Evolutionary conservation across 23 red algal species (phyloP), one percentile per base, ranked within the genome.

Genomic region (Gracilaria gracilis): DNA sequence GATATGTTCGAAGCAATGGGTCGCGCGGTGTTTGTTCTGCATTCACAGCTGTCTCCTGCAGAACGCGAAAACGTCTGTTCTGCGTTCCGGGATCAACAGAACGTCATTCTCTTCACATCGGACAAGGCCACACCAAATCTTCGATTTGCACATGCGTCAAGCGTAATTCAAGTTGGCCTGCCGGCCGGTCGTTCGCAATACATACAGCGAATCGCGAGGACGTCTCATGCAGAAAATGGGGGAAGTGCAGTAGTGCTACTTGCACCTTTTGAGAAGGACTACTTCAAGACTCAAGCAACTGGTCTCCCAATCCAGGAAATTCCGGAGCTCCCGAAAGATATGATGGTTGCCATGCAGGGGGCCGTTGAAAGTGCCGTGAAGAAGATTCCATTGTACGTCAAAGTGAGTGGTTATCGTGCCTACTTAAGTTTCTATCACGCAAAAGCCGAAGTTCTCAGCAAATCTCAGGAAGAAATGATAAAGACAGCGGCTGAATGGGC

Each of bases 231-330:
- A 23, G 78, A 88, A 37, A 93, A 91, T 49, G 87, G 61, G 20
- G 96, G 96, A 28, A 91, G 88, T 61, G 93, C 84, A 9, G 62
- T 98, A 24, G 61, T 98, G 25, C 82, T 98, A 28, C 53, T 98
- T 32, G 57, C 83, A 1, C 82, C 88, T 53, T 93, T 90, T 81
- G 96, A 98, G 84, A 69, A 67, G 20, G 51, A 81, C 1, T 67
- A 70, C 49, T 91, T 98, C 31, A 36, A 71, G 57, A 64, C 35
- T 29, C 39, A 89, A 70, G 81, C 85, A 4, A 16, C 57, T 31
- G 83, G 80, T 54, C 78, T 95, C 11, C 40, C 84, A 42, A 34
- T 95, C 34, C 39, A 88, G 29, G 27, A 79, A 58, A 85, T 94
- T 46, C 34, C 38, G 4, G 59, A 48, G 35, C 51, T 85, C 33